Conservation (phyloP, 331 rosid species). For the Acacia pycnantha region DNA sequence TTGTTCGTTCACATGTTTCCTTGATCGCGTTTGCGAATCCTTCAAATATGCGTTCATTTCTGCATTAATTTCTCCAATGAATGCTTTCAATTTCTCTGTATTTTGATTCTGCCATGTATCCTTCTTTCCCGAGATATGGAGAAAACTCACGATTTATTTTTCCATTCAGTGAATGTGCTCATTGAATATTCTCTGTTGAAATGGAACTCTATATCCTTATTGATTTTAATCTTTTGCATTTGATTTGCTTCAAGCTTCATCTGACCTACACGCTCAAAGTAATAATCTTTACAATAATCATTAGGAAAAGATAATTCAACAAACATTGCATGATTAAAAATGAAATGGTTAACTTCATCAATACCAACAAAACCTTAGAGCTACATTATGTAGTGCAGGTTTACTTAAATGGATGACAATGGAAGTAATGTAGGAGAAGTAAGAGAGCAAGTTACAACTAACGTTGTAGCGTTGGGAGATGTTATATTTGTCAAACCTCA, state of each 20-base stretch:
- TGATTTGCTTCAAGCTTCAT: neutral
- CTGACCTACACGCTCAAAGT: neutral
- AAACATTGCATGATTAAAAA: neutral
- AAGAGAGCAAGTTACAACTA: constrained; percentile 21
- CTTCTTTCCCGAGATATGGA: neutral
- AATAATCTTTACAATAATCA: neutral
- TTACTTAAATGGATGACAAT: constrained; percentile 9
- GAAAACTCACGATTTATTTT: neutral
- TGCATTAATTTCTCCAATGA: neutral
- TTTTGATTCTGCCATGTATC: neutral
- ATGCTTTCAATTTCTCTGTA: neutral
- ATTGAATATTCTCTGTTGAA: neutral
- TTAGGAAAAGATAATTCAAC: neutral
- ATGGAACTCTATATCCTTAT: neutral
- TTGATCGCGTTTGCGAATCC: neutral
- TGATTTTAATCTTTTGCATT: neutral
- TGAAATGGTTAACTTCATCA: neutral
- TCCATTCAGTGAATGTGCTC: neutral
- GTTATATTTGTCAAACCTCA: constrained; percentile 28
- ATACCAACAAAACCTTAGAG: neutral
- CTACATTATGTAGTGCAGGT: constrained; percentile 23
- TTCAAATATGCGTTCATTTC: neutral
- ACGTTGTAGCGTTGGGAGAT: constrained; percentile 24
- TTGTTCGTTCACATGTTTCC: neutral
- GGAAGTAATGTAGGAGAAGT: constrained; percentile 22